A percentile compares a stretch with the other conserved stretches of the same genome.
Conservation (phyloP, 495 filamentous ascomycete species). For the Trichocladium antarcticum region DNA sequence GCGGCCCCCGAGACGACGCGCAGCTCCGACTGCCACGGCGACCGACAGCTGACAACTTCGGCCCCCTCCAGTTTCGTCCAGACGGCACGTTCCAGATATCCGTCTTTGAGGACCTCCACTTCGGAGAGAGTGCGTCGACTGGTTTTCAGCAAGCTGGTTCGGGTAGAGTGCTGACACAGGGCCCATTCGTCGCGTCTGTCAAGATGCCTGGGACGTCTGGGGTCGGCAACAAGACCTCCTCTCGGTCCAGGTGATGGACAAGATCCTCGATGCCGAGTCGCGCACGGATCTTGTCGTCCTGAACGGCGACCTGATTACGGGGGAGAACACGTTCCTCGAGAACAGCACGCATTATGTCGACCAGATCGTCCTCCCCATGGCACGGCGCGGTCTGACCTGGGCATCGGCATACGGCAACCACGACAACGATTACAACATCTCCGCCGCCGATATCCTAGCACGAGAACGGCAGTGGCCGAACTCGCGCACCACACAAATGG, state of each 20-base stretch:
- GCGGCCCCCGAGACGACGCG: background rate
- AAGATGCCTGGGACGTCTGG: slow-evolving; percentile 43
- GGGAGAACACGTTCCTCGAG: slow-evolving; percentile 48
- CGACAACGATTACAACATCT: slow-evolving; percentile 52
- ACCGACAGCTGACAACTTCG: background rate
- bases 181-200: background rate
- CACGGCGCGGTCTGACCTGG: slow-evolving; percentile 45
- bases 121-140: slow-evolving; percentile 46
- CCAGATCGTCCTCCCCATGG: slow-evolving; percentile 46
- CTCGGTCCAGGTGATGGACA: slow-evolving; percentile 47
- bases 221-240: slow-evolving; percentile 50
- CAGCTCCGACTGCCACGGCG: background rate
- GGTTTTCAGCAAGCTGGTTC: background rate
- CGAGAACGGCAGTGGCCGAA: slow-evolving; percentile 45
- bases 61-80: slow-evolving; percentile 29
- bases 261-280: slow-evolving; percentile 47
- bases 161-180: background rate
- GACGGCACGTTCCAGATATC: slow-evolving; percentile 40
- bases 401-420: slow-evolving; percentile 68
- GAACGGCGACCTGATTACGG: slow-evolving; percentile 66
- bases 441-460: slow-evolving; percentile 41
- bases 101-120: slow-evolving; percentile 60
- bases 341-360: slow-evolving; percentile 52
- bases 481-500: slow-evolving; percentile 45
- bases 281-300: slow-evolving; percentile 50